Evolutionary conservation across 2,329 filamentous ascomycete genomes (phyloP).

Genomic region (Alternaria rosae): DNA sequence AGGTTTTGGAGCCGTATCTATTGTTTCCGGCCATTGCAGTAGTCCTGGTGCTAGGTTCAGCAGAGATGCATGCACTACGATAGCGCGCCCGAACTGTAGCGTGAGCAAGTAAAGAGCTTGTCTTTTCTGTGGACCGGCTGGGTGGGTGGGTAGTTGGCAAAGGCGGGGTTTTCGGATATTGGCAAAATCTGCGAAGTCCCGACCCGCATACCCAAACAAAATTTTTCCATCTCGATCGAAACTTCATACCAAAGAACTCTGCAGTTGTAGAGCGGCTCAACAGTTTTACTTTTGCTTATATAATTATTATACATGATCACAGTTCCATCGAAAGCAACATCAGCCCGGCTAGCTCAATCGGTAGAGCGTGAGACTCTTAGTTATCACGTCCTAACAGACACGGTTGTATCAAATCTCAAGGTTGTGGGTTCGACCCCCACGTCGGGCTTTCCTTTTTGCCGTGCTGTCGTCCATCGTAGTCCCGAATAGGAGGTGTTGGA

Average conservation of each 20-base stretch:
- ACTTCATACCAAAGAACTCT: neutral
- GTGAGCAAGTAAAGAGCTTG: neutral
- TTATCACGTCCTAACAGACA: constrained; percentile 15
- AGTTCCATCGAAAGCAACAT: constrained; percentile 6
- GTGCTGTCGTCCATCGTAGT: neutral
- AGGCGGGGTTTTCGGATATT: neutral
- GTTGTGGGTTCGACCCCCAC: constrained; percentile 25
- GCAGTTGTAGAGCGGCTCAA: accelerated
- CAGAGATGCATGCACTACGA: neutral
- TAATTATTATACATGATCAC: neutral
- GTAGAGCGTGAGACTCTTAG: constrained; percentile 54
- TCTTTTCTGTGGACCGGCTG: neutral
- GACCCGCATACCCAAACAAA: neutral
- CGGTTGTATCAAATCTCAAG: constrained; percentile 21
- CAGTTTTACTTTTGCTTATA: neutral
- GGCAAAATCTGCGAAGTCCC: neutral
- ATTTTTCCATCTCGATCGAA: neutral
- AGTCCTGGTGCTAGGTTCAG: neutral
- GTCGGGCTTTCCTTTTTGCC: constrained; percentile 16
- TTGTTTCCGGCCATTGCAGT: neutral
- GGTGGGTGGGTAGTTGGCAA: neutral
- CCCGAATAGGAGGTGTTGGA: neutral
- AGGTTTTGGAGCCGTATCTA: neutral
- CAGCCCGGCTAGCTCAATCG: constrained; percentile 44
- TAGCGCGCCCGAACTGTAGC: neutral